Conservation (phyloP, 306 rosid species). For the Corylus avellana region DNA sequence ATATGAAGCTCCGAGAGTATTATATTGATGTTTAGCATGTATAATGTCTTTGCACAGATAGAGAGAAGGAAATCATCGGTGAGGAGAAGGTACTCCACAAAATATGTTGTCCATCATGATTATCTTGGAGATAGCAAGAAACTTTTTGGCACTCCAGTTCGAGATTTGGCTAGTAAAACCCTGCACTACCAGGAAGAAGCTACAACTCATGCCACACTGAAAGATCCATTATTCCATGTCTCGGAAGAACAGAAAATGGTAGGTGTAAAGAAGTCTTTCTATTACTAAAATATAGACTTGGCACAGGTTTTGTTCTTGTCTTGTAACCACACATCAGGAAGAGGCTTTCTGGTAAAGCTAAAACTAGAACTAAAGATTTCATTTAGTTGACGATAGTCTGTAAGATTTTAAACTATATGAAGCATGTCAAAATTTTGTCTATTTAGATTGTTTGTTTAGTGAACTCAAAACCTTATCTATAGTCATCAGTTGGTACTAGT, state of each 20-base stretch:
- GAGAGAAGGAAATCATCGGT: conserved; percentile 35
- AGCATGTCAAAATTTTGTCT: conserved; percentile 3
- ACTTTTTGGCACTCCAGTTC: conserved; percentile 45
- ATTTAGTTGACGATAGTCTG: conserved; percentile 13
- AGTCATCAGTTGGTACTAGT: background rate
- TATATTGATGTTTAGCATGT: background rate
- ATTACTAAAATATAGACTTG: conserved; percentile 1
- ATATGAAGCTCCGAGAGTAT: conserved; percentile 5
- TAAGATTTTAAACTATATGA: background rate
- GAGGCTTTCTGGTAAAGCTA: background rate
- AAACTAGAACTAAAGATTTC: background rate
- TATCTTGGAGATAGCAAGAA: conserved; percentile 45
- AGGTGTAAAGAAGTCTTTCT: conserved; percentile 28
- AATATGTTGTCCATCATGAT: conserved; percentile 47
- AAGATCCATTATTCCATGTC: conserved; percentile 33
- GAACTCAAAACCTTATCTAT: background rate
- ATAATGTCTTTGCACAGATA: conserved; percentile 32
- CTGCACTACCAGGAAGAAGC: conserved; percentile 28
- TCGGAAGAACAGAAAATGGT: conserved; percentile 25
- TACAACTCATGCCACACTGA: conserved; percentile 26
- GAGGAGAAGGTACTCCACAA: conserved; percentile 50
- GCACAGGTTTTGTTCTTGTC: conserved; percentile 12
- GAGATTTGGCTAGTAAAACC: conserved; percentile 25
- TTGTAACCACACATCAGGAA: conserved; percentile 7
- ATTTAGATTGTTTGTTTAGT: background rate